A percentile compares a stretch with the other conserved stretches of the same genome.
These are phyloP conservation scores for Fusarium proliferatum DNA, from an alignment of 2,329 filamentous ascomycete species.

Conservation along the genomic window DNA sequence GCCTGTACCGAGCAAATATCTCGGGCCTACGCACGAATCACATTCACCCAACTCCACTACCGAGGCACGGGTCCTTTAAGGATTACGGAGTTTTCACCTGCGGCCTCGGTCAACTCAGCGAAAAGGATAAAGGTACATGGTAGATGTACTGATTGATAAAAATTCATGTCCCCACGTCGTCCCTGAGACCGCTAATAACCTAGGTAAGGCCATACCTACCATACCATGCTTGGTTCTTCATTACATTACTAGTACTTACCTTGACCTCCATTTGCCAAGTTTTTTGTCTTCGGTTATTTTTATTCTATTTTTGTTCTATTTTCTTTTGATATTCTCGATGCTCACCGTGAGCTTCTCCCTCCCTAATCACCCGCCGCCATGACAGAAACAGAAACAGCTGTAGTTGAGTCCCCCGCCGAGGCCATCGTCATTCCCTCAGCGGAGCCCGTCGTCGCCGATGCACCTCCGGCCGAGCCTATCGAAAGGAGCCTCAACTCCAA, in stretches of 20 bases:
- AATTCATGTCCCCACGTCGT: neutral
- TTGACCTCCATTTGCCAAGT: neutral
- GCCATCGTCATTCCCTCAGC: conserved; percentile 40
- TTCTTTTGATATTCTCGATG: conserved; percentile 12
- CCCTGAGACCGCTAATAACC: conserved; percentile 19
- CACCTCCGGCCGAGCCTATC: conserved; percentile 24
- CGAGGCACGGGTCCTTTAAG: conserved; percentile 34
- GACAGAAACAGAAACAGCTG: conserved; percentile 43
- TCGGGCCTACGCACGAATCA: conserved; percentile 38
- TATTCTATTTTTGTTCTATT: neutral
- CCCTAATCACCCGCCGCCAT: conserved; percentile 34
- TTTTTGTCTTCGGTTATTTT: conserved; percentile 3
- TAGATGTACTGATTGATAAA: conserved; percentile 22
- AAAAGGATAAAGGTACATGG: conserved; percentile 6
- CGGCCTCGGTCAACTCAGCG: conserved; percentile 43
- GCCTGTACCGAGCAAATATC: neutral
- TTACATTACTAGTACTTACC: neutral
- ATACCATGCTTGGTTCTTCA: neutral
- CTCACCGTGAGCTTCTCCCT: conserved; percentile 31
- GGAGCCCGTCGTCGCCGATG: conserved; percentile 37
- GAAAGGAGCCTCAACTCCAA: conserved; percentile 20
- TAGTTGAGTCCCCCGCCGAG: conserved; percentile 40
- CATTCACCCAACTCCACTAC: conserved; percentile 22
- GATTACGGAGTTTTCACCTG: conserved; percentile 27
- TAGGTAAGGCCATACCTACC: neutral